A percentile compares a stretch with the other conserved stretches of the same genome.
Conservation (phyloP, 345 rosid species). For the Physaria fendleri region DNA sequence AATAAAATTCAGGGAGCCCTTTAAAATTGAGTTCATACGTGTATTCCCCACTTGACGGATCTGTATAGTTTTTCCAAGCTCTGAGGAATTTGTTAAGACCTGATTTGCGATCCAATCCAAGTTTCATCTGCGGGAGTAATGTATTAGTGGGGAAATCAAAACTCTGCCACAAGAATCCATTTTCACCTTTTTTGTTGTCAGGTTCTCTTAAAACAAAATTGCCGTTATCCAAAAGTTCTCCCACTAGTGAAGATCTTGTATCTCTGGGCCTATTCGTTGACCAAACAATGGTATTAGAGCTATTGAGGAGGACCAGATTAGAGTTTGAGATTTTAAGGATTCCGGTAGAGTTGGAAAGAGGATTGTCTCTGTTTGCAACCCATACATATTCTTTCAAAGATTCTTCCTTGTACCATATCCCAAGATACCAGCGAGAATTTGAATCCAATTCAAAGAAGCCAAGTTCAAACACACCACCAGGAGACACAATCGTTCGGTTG, state of each 20-base stretch:
- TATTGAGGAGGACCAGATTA: constrained; percentile 34
- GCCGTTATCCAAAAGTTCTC: constrained; percentile 51
- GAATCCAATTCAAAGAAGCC: constrained; percentile 41
- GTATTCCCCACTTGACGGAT: constrained; percentile 47
- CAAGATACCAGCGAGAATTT: constrained; percentile 42
- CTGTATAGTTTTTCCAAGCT: constrained; percentile 40
- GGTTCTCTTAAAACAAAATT: constrained; percentile 50
- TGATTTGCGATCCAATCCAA: constrained; percentile 48
- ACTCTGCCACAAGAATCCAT: constrained; percentile 1
- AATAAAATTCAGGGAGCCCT: constrained; percentile 44
- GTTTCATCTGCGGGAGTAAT: constrained; percentile 54
- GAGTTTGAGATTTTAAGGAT: constrained; percentile 27
- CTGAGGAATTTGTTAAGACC: constrained; percentile 34
- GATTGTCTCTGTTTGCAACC: constrained; percentile 76
- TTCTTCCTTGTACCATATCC: constrained; percentile 64
- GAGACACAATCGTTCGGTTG: constrained; percentile 47
- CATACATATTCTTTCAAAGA: constrained; percentile 41
- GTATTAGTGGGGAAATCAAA: constrained; percentile 9
- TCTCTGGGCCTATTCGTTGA: constrained; percentile 22
- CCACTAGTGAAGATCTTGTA: constrained; percentile 22
- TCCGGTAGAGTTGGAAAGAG: constrained; percentile 39
- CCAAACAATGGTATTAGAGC: constrained; percentile 31
- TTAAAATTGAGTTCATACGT: constrained; percentile 36
- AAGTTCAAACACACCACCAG: constrained; percentile 42
- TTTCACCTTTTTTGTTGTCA: background rate